These are phyloP conservation scores for Gossypium herbaceum DNA, from an alignment of 345 rosid species.

Conservation along the genomic window DNA sequence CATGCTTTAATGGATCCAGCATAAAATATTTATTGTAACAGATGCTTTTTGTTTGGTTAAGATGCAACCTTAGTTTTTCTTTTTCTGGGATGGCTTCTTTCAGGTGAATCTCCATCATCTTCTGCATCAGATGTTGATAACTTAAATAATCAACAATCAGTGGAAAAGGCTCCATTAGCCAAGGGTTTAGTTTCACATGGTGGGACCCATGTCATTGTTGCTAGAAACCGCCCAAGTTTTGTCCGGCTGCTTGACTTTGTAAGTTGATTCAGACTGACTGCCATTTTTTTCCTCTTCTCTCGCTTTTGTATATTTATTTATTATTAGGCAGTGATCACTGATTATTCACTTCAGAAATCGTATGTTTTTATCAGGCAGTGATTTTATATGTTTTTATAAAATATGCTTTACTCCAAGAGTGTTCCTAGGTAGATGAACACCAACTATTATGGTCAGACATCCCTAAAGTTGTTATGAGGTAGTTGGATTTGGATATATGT, in stretches of 20 bases:
- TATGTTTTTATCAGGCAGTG: no score
- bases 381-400: neutral
- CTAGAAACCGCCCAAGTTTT: conserved; percentile 40
- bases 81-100: conserved; percentile 19
- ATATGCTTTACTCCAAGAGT: neutral
- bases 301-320: neutral
- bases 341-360: neutral
- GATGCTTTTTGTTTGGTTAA: neutral
- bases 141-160: conserved; percentile 49
- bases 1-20: neutral
- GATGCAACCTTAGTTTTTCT: conserved; percentile 5
- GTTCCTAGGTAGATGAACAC: neutral
- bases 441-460: neutral
- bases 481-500: neutral
- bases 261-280: conserved; percentile 33
- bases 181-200: conserved; percentile 43
- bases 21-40: neutral
- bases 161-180: conserved; percentile 45
- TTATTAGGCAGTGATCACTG: neutral
- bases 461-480: neutral
- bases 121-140: conserved; percentile 82
- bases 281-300: neutral
- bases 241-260: conserved; percentile 59
- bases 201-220: conserved; percentile 45
- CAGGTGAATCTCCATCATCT: conserved; percentile 93